phyloP scores from a whole-genome alignment of 345 rosid genomes.

The Turritis glabra region DNA sequence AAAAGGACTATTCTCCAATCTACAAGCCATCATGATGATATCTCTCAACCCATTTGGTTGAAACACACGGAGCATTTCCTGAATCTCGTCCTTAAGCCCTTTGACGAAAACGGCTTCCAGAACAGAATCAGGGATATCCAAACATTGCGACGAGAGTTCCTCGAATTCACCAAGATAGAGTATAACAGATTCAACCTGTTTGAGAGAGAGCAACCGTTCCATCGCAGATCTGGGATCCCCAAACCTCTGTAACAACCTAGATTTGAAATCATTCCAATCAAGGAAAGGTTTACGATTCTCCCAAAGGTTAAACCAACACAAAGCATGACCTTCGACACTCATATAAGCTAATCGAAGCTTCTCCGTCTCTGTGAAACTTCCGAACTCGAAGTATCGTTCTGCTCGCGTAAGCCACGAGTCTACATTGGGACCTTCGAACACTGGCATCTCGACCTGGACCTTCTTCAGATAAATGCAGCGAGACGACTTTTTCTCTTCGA shows the following conservation, averaged over 20 bases:
- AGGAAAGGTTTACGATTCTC: neutral
- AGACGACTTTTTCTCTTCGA: neutral
- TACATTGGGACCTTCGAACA: slow-evolving; percentile 16
- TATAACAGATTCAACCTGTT: slow-evolving; percentile 18
- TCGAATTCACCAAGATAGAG: slow-evolving; percentile 20
- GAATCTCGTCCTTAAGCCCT: slow-evolving; percentile 23
- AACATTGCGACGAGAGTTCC: slow-evolving; percentile 5
- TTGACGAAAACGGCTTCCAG: neutral
- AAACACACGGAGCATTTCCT: neutral
- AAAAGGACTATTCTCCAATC: slow-evolving; percentile 18
- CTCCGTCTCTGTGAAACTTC: slow-evolving; percentile 24
- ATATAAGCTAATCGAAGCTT: slow-evolving; percentile 4
- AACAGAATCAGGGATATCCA: neutral
- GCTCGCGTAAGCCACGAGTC: slow-evolving; percentile 13
- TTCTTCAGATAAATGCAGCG: neutral
- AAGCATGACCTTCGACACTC: slow-evolving; percentile 12
- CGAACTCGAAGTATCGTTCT: slow-evolving; percentile 29
- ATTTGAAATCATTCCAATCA: slow-evolving; percentile 23
- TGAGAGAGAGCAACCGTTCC: neutral
- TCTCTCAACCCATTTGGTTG: slow-evolving; percentile 1
- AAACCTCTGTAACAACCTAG: neutral
- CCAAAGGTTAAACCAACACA: slow-evolving; percentile 22
- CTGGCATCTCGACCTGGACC: slow-evolving; percentile 32
- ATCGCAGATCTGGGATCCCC: neutral
- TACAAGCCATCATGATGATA: slow-evolving; percentile 3